Evolutionary conservation across 345 rosid species (phyloP).

Genomic region (Syzygium aqueum): DNA sequence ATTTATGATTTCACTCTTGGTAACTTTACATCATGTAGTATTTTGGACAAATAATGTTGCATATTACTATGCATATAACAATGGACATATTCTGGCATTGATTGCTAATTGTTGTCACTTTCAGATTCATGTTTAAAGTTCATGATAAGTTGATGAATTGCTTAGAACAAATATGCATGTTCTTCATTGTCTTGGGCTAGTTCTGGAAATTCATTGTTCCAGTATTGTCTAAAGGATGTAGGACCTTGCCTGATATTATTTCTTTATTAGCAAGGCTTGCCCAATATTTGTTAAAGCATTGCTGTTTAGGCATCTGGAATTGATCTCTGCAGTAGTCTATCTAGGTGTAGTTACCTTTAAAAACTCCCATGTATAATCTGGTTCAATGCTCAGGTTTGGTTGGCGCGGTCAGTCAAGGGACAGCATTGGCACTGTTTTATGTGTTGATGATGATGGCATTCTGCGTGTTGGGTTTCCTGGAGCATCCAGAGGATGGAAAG

Average conservation of each 20-base stretch:
- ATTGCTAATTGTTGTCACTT: background rate
- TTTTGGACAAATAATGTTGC: background rate
- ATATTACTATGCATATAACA: background rate
- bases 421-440: constrained; percentile 89
- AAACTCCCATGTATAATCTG: background rate
- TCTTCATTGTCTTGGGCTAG: background rate
- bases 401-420: constrained; percentile 93
- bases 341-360: background rate
- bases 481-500: constrained; percentile 99
- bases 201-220: background rate
- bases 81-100: background rate
- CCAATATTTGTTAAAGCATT: background rate
- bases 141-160: background rate
- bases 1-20: background rate
- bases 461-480: constrained; percentile 98
- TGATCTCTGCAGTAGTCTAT: background rate
- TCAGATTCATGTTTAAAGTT: background rate
- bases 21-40: background rate
- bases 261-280: background rate
- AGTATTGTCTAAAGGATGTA: background rate
- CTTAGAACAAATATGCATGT: background rate
- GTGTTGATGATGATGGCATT: constrained; percentile 99
- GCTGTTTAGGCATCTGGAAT: background rate
- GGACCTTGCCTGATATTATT: background rate
- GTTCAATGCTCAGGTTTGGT: constrained; percentile 61